A percentile compares a stretch with the other conserved stretches of the same genome.
Evolutionary conservation across 108 stramenopile species (phyloP).

Genomic region (Schizochytrium sp.): DNA sequence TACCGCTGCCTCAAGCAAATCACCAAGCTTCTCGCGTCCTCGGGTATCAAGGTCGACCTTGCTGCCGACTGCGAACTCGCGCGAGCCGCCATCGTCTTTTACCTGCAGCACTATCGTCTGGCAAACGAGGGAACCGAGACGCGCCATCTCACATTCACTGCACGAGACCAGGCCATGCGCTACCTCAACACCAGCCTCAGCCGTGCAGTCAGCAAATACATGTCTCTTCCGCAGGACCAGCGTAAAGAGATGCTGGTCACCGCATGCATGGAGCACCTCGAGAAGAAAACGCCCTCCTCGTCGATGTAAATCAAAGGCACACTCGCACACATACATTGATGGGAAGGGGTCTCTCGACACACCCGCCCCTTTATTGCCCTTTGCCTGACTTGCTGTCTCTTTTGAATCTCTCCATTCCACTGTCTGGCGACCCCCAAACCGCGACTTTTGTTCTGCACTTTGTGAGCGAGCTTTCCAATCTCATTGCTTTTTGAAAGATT

Average conservation of each 20-base stretch:
- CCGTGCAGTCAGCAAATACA: neutral
- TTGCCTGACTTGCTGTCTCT: neutral
- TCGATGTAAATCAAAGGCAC: neutral
- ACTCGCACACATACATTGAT: neutral
- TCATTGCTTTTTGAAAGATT: too few species aligned
- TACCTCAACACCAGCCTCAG: neutral
- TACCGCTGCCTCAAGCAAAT: conserved; percentile 9
- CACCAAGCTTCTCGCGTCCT: neutral
- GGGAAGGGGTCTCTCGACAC: neutral
- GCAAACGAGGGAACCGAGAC: neutral
- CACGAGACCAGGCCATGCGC: neutral
- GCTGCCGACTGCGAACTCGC: neutral
- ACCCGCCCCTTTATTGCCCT: neutral
- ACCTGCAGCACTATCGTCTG: neutral
- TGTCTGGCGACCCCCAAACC: too few species aligned
- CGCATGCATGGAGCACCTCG: neutral
- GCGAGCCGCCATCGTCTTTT: neutral
- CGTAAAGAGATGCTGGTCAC: neutral
- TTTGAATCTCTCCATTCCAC: too few species aligned
- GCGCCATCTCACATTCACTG: neutral
- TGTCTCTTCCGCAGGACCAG: neutral
- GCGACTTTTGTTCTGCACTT: too few species aligned
- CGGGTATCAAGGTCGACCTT: neutral
- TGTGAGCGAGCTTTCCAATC: too few species aligned
- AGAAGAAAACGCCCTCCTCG: neutral